Evolutionary conservation across 169 alveolate species (phyloP).

Genomic region (Plasmodium blacklocki): DNA sequence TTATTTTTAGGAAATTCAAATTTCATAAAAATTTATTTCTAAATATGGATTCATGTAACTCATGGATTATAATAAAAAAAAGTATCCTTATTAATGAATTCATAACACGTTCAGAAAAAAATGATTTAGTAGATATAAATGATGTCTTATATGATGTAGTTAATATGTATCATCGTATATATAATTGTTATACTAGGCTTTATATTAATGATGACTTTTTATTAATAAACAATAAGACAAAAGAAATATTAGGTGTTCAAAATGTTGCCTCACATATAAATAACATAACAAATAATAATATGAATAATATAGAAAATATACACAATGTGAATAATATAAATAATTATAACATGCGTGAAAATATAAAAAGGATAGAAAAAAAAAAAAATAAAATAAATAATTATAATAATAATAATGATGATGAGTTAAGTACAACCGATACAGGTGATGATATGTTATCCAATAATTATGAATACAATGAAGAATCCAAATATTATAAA

Average conservation of each 20-base stretch:
- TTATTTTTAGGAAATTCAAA: conserved; percentile 50
- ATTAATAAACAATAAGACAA: conserved; percentile 58
- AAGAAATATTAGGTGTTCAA: conserved; percentile 68
- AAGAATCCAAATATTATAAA: conserved; percentile 36
- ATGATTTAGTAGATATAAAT: conserved; percentile 55
- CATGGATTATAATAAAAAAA: conserved; percentile 59
- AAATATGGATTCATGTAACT: conserved; percentile 54
- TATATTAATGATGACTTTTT: conserved; percentile 56
- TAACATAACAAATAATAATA: not conserved
- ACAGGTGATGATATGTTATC: not conserved
- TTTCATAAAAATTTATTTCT: conserved; percentile 37
- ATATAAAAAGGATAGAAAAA: not conserved
- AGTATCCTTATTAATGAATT: conserved; percentile 60
- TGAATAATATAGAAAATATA: too few species aligned
- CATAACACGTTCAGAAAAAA: conserved; percentile 13
- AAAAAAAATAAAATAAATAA: not conserved
- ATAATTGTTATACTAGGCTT: conserved; percentile 44
- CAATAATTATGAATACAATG: not conserved
- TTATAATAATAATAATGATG: not conserved
- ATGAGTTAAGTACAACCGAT: not conserved
- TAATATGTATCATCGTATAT: conserved; percentile 8
- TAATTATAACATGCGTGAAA: not conserved
- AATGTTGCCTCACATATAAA: conserved; percentile 1
- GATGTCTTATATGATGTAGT: conserved; percentile 57
- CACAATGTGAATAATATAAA: not conserved